A percentile compares a stretch with the other conserved stretches of the same genome.
Conservation (phyloP, 1,284 basidiomycete genomes). For the Abortiporus biennis region DNA sequence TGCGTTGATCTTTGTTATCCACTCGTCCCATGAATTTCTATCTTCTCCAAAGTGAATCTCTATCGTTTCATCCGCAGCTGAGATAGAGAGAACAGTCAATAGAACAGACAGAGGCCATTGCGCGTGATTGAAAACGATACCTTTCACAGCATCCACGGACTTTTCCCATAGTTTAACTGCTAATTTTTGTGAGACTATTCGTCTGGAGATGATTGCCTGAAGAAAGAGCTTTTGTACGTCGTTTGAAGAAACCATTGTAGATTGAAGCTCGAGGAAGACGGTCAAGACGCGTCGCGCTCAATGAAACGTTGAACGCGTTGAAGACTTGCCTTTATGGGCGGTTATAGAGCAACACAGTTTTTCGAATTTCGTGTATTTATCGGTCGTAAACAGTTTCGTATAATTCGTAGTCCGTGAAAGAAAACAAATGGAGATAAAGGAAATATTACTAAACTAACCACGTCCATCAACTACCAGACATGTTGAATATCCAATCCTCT, state of each 20-base stretch:
- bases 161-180: slow-evolving; percentile 62
- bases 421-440: no score
- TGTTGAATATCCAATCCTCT: no score
- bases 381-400: no score
- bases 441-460: no score
- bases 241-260: slow-evolving; percentile 37
- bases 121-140: slow-evolving; percentile 30
- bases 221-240: slow-evolving; percentile 74
- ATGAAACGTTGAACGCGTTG: slow-evolving; percentile 7
- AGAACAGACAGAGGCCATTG: slow-evolving; percentile 13
- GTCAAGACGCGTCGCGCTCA: slow-evolving; percentile 13
- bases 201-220: slow-evolving; percentile 68
- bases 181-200: slow-evolving; percentile 54
- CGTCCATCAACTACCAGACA: no score
- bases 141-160: slow-evolving; percentile 58
- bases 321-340: slow-evolving; percentile 3
- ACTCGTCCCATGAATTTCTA: slow-evolving; percentile 50
- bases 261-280: slow-evolving; percentile 2
- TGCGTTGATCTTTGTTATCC: slow-evolving; percentile 53
- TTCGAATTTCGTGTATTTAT: no score
- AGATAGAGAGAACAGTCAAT: slow-evolving; percentile 6
- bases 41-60: slow-evolving; percentile 36
- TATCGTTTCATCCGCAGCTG: slow-evolving; percentile 47
- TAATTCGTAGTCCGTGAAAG: no score
- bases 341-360: no score